Evolutionary conservation across 176 grass and related monocot species (phyloP).

Genomic region (Eragrostis nindensis): DNA sequence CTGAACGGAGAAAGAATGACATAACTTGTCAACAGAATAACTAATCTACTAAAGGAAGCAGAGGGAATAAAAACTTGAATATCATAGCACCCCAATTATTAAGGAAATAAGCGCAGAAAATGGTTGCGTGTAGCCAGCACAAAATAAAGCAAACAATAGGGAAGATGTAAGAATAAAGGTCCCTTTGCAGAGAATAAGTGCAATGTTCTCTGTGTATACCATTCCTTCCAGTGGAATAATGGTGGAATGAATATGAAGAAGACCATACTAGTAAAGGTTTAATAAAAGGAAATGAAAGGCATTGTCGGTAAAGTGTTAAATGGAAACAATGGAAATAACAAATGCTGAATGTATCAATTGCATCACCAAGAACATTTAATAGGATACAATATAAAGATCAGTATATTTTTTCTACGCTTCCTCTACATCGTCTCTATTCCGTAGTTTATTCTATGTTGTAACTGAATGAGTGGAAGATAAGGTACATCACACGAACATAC

Average conservation of each 20-base stretch:
- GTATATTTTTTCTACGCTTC: background rate
- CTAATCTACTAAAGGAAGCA: background rate
- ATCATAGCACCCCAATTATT: background rate
- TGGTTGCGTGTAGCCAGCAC: constrained; percentile 21
- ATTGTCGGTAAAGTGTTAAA: background rate
- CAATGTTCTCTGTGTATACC: constrained; percentile 35
- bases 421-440: too few species aligned
- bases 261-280: constrained; percentile 21
- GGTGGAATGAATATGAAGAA: constrained; percentile 19
- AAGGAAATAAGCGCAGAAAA: background rate
- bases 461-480: background rate
- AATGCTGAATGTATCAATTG: constrained; percentile 18
- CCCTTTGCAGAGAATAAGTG: constrained; percentile 39
- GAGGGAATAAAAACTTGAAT: constrained; percentile 25
- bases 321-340: background rate
- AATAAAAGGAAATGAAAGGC: background rate
- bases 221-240: constrained; percentile 39
- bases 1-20: background rate
- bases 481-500: background rate
- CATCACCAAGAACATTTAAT: background rate
- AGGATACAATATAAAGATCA: background rate
- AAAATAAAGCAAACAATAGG: constrained; percentile 7
- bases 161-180: constrained; percentile 44
- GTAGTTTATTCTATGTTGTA: background rate
- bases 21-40: background rate